phyloP scores from a whole-genome alignment of 257 asterid species.

The Datura wrightii region DNA sequence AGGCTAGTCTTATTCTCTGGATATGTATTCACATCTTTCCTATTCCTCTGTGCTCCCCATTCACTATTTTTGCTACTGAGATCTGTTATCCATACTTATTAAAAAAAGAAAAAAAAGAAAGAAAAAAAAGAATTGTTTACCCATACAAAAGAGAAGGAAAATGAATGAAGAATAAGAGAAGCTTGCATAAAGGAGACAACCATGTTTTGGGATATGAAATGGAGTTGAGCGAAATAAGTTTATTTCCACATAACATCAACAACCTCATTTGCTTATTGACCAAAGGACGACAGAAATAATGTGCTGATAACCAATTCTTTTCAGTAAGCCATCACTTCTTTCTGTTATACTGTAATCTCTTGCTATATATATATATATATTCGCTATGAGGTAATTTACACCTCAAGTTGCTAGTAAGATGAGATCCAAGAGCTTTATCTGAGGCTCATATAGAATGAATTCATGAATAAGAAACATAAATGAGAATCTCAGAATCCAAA shows the following conservation, averaged over 20 bases:
- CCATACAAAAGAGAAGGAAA: slow-evolving; percentile 16
- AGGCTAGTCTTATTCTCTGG: not conserved
- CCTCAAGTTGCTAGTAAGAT: slow-evolving; percentile 8
- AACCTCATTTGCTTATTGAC: not conserved
- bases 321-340: not conserved
- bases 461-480: slow-evolving; percentile 10
- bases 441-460: not conserved
- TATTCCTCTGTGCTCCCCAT: not conserved
- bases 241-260: not conserved
- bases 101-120: not conserved
- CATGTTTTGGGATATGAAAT: slow-evolving; percentile 15
- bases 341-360: not conserved
- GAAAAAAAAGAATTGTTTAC: no score
- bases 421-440: slow-evolving; percentile 19
- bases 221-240: not conserved
- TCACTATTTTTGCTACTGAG: not conserved
- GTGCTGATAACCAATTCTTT: not conserved
- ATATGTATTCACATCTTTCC: slow-evolving; percentile 11
- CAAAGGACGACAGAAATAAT: not conserved
- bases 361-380: not conserved
- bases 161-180: not conserved
- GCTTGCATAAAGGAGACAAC: slow-evolving; percentile 1
- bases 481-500: not conserved
- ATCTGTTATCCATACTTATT: not conserved
- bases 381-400: not conserved